These are phyloP conservation scores for Kwoniella sp. DNA, from an alignment of 768 basidiomycete genomes.

Conservation along the genomic window DNA sequence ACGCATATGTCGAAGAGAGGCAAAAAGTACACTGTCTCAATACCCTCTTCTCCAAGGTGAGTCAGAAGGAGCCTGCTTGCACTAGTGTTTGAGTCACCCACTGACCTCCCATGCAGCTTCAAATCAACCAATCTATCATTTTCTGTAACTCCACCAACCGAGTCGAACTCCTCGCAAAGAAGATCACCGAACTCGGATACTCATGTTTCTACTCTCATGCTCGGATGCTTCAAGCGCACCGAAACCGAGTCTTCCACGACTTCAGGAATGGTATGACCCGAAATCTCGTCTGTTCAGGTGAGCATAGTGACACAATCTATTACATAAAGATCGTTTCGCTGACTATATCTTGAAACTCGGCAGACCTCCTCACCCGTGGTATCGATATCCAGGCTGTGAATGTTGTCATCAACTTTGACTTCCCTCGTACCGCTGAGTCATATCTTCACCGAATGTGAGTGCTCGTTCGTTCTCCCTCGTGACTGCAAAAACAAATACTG, in stretches of 20 bases:
- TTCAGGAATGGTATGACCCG: constrained; percentile 98
- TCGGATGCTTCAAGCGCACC: constrained; percentile 98
- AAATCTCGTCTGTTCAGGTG: constrained; percentile 85
- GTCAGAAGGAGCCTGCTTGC: constrained; percentile 13
- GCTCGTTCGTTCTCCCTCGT: not conserved
- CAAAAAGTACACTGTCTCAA: constrained; percentile 99
- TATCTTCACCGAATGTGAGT: constrained; percentile 86
- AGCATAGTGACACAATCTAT: constrained; percentile 12
- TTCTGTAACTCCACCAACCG: constrained; percentile 99
- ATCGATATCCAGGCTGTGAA: constrained; percentile 99
- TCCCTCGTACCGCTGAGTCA: constrained; percentile 98
- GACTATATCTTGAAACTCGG: too few species aligned
- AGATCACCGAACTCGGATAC: constrained; percentile 98
- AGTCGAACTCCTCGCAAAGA: constrained; percentile 97
- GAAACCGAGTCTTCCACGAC: constrained; percentile 99
- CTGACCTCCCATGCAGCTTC: constrained; percentile 65
- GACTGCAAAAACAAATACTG: not conserved
- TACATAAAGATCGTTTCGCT: not conserved
- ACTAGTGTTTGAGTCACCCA: not conserved
- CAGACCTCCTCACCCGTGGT: constrained; percentile 92
- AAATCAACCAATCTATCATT: constrained; percentile 99
- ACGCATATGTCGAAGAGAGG: constrained; percentile 97
- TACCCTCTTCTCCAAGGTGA: constrained; percentile 96
- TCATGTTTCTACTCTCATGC: constrained; percentile 99
- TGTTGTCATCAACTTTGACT: constrained; percentile 99